Base-by-base conservation (phyloP, 2,329 filamentous ascomycete species). In the Davidsoniella virescens region DNA sequence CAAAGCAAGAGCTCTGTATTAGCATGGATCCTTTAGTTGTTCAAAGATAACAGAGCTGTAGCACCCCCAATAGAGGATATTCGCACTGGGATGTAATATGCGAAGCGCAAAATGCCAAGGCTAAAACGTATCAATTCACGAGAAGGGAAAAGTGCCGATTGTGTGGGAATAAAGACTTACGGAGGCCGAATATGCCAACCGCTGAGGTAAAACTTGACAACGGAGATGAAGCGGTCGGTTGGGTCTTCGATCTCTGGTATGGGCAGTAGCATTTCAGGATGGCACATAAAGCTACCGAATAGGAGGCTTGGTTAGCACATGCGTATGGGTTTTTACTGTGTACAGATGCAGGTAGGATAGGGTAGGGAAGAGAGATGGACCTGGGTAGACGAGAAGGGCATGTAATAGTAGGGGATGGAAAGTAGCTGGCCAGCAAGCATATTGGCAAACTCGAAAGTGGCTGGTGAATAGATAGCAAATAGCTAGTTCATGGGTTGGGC, bases 131-230 rank as follows among this genome's bases (percentile, higher is more conserved):
- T 53, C 37, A 29, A 6, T 23, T 23, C n/a, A 14, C n/a, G 42
- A 42, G 36, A 2, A 10, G 2, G 26, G 4, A 40, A n/a, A 26
- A 36, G 23, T 39, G 33, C 9, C 7, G 14, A 10, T 39, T 16
- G 47, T 41, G 41, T 20, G 50, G 57, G 41, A 59, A 56, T 25
- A 44, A 6, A n/a, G 9, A 51, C 84, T 61, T 76, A 94, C 87
- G 87, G 84, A 61, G 92, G 92, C 66, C 90, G 92, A 63, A 98
- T 95, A 65, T 98, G 92, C 92, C 92, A 98, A 60, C 92, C 92
- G 65, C 87, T 94, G 42, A 98, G 72, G 65, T 98, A 98, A 65
- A 98, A 98, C 67, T 93, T 95, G 62, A 95, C 86, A 46, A 98
- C 92, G 12, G 87, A 85, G 26, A 96, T 80, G 62, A 98, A 98